Base-by-base conservation (phyloP, 202 grass and related monocot species). In the Zoysia matrella region DNA sequence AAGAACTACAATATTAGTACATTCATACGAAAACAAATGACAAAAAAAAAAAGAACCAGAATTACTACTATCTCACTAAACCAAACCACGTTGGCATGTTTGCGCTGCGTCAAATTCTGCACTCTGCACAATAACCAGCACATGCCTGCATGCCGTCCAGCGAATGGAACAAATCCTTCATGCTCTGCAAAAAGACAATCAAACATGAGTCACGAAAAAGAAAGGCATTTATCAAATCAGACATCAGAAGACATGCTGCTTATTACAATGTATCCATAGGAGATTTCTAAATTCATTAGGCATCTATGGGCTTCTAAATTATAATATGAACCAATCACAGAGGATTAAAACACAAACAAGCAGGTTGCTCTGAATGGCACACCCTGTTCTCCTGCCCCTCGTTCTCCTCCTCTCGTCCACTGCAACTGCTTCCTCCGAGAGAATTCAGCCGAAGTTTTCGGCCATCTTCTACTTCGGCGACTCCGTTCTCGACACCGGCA, bases 401-500 rank as follows among this genome's bases (percentile, higher is more conserved):
- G 39, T 85, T 48, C 57, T 89, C 71, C 83, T 85, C 72, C 68
- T 91, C 55, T 60, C 65, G 16, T 79, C 72, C 66, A 48, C 58
- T 50, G 45, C 30, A 55, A 72, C 48, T 56, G 71, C 76, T 50
- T 73, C 71, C 10, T 61, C 74, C 49, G 78, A 74, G 78, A 80
- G 46, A 76, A 58, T 50, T 44, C 82, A 80, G 40, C 73, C 65
- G 3, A 89, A 82, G 73, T 83, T 97, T 67, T 81, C 72, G 0
- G 94, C 94, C n/a, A 52, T 88, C 56, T 87, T 93, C 75, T 93
- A 85, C 81, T 91, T 97, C 4, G 88, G 91, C 13, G 91, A 93
- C 75, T 97, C 88, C 2, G 41, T 90, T 4, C 67, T 97, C 4
- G 94, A 97, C 69, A 97, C 88, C 0, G 94, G 94, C 47, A 97